Conservation (phyloP, 768 basidiomycete species). For the Leccinellum rugosiceps region DNA sequence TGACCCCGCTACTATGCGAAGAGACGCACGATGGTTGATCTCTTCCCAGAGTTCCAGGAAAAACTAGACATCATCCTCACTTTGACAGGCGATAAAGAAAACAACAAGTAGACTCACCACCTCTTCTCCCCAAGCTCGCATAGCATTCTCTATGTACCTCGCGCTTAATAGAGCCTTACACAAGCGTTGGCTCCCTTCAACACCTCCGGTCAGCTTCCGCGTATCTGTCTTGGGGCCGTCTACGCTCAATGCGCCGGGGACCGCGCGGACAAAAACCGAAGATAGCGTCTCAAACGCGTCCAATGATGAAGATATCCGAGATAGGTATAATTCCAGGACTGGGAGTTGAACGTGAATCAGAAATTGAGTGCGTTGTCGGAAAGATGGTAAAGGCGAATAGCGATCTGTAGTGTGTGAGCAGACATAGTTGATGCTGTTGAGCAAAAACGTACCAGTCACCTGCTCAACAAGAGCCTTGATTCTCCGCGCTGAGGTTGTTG, state of each 20-base stretch:
- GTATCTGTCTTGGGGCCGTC: conserved; percentile 44
- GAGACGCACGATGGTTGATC: conserved; percentile 56
- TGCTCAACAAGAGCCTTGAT: conserved; percentile 87
- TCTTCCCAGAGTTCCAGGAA: conserved; percentile 90
- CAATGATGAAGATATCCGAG: conserved; percentile 76
- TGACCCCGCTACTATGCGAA: conserved; percentile 53
- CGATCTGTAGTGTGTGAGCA: conserved; percentile 55
- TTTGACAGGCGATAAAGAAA: not conserved
- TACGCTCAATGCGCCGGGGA: conserved; percentile 84
- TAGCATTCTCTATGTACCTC: conserved; percentile 61
- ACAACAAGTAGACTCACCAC: conserved; percentile 49
- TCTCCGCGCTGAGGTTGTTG: conserved; percentile 82
- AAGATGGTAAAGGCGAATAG: conserved; percentile 81
- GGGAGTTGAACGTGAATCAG: conserved; percentile 84
- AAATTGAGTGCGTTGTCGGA: conserved; percentile 78
- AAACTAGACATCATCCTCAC: conserved; percentile 50
- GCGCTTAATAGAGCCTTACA: conserved; percentile 86
- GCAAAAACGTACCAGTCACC: conserved; percentile 65
- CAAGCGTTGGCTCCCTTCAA: conserved; percentile 78
- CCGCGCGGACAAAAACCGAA: conserved; percentile 81
- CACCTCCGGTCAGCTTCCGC: conserved; percentile 71
- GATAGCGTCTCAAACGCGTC: conserved; percentile 95
- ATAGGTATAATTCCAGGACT: conserved; percentile 70
- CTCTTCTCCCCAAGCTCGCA: conserved; percentile 89
- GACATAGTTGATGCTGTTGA: not conserved